Conservation (phyloP, 2,329 filamentous ascomycete species). For the Trichoderma sp. region DNA sequence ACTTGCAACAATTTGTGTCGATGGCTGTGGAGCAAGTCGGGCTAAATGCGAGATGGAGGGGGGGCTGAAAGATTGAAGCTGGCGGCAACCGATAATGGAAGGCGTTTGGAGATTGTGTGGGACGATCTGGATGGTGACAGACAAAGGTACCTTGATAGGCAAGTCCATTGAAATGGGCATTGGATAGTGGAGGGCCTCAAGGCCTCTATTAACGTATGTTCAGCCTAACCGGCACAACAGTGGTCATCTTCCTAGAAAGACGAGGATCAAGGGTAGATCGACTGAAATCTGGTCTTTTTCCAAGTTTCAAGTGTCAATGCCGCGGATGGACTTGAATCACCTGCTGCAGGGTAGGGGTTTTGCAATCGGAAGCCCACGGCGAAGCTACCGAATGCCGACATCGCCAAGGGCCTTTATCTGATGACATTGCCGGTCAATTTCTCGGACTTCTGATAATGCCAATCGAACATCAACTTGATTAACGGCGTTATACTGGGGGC, state of each 20-base stretch:
- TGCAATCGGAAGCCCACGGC: not conserved
- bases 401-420: not conserved
- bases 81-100: not conserved
- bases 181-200: too few species aligned
- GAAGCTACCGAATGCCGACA: not conserved
- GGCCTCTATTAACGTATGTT: too few species aligned
- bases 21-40: constrained; percentile 9
- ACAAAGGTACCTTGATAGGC: constrained; percentile 12
- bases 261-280: too few species aligned
- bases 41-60: not conserved
- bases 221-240: too few species aligned
- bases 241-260: too few species aligned
- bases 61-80: not conserved
- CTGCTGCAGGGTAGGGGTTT: constrained; percentile 4
- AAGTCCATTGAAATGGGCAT: too few species aligned
- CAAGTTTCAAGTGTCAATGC: too few species aligned
- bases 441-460: not conserved
- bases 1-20: constrained; percentile 1
- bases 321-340: too few species aligned
- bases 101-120: not conserved
- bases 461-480: not conserved
- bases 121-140: too few species aligned
- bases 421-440: not conserved
- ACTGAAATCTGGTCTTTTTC: too few species aligned
- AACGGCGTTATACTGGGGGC: not conserved